Conservation (phyloP, 2,329 filamentous ascomycete species). For the Blastomyces emzantsi region DNA sequence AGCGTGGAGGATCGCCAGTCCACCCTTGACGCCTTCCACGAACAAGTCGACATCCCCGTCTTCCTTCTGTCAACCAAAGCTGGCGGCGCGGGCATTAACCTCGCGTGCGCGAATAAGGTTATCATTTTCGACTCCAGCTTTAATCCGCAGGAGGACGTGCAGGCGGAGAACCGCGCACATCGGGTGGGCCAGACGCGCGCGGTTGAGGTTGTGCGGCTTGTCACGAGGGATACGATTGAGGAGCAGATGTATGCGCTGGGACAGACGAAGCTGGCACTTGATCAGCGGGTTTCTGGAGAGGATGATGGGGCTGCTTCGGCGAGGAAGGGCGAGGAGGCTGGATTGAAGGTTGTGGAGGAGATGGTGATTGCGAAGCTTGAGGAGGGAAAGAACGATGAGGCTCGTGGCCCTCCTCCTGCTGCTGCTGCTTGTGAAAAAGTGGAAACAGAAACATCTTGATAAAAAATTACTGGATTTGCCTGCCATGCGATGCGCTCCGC, state of each 20-base stretch:
- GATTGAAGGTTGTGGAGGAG: conserved; percentile 41
- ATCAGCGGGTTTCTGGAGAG: conserved; percentile 60
- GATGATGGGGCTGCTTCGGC: conserved; percentile 45
- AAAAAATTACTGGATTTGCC: not conserved
- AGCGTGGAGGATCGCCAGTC: conserved; percentile 74
- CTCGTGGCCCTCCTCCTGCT: not conserved
- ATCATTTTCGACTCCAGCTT: conserved; percentile 96
- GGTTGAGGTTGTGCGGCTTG: conserved; percentile 81
- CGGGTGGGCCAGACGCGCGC: conserved; percentile 83
- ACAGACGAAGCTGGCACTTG: conserved; percentile 84
- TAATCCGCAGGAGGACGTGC: conserved; percentile 96
- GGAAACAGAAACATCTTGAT: not conserved
- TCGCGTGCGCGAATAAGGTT: conserved; percentile 93
- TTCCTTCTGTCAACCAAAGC: conserved; percentile 91
- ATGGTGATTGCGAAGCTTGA: conserved; percentile 41
- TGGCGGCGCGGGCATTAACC: conserved; percentile 92
- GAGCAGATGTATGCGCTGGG: conserved; percentile 88
- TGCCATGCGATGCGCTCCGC: not conserved
- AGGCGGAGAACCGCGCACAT: conserved; percentile 94
- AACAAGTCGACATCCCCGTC: conserved; percentile 66
- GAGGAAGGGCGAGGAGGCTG: conserved; percentile 42
- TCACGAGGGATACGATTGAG: conserved; percentile 75
- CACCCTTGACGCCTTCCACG: conserved; percentile 78
- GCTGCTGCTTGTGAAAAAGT: not conserved
- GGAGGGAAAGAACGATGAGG: conserved; percentile 13